A percentile compares a stretch with the other conserved stretches of the same genome.
Evolutionary conservation across 257 asterid genomes (phyloP).

Genomic region (Ophiorrhiza pumila): DNA sequence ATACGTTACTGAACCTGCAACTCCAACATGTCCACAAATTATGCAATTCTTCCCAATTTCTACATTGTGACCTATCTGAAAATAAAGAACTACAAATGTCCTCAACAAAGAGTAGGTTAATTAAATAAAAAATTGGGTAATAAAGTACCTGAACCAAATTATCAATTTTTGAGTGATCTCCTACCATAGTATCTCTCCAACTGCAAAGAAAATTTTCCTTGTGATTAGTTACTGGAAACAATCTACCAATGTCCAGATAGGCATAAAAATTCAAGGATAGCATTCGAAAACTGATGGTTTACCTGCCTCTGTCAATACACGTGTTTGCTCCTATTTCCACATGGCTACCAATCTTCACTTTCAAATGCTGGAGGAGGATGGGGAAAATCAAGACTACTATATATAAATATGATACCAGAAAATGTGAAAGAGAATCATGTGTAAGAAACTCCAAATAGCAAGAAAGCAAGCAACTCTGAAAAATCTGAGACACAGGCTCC

Average conservation of each 20-base stretch:
- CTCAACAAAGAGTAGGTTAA: neutral
- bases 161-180: constrained; percentile 87
- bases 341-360: constrained; percentile 66
- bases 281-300: constrained; percentile 14
- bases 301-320: constrained; percentile 97
- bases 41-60: constrained; percentile 69
- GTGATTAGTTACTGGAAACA: neutral
- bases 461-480: neutral
- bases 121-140: constrained; percentile 15
- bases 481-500: neutral
- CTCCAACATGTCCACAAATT: constrained; percentile 88
- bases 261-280: neutral
- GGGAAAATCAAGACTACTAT: constrained; percentile 3
- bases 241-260: neutral
- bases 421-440: neutral
- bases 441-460: neutral
- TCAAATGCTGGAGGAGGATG: constrained; percentile 43
- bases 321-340: constrained; percentile 94
- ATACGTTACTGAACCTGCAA: constrained; percentile 92
- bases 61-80: constrained; percentile 91
- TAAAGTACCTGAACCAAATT: constrained; percentile 83
- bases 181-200: constrained; percentile 88
- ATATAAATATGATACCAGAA: neutral
- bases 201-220: constrained; percentile 35
- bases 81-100: constrained; percentile 20